These are phyloP conservation scores for Ophiosphaerella narmari DNA, from an alignment of 2,329 filamentous ascomycete species.

Conservation along the genomic window DNA sequence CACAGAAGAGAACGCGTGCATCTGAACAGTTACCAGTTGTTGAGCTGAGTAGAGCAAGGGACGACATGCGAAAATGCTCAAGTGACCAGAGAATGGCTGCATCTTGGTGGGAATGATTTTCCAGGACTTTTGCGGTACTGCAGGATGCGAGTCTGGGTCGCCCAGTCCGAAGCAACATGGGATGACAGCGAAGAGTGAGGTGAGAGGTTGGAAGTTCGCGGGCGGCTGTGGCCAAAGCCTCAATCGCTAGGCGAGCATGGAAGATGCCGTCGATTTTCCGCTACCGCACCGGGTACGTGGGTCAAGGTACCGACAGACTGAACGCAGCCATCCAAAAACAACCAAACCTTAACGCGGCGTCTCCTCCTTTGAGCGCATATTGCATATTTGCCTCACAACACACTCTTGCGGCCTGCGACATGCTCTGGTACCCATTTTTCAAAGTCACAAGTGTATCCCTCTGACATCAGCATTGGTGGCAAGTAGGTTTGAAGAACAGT, in stretches of 20 bases:
- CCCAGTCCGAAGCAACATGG: background rate
- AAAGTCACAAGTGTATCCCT: background rate
- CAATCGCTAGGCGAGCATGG: conserved; percentile 6
- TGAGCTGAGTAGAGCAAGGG: too few species aligned
- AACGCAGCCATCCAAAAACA: conserved; percentile 19
- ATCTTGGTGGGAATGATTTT: background rate
- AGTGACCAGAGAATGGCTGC: background rate
- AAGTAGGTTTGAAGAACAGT: conserved; percentile 6
- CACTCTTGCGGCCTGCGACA: conserved; percentile 15
- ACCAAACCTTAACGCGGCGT: conserved; percentile 38
- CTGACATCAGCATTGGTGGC: background rate
- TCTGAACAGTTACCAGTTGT: background rate
- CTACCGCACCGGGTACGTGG: conserved; percentile 10
- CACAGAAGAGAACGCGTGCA: background rate
- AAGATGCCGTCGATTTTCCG: conserved; percentile 8
- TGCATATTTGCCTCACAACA: conserved; percentile 20
- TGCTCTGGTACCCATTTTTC: conserved; percentile 7
- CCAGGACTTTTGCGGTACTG: background rate
- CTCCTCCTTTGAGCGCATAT: conserved; percentile 30
- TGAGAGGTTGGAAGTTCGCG: conserved; percentile 8
- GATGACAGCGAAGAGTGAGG: background rate
- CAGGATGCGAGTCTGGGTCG: background rate
- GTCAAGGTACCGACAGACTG: conserved; percentile 17
- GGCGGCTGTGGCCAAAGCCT: background rate
- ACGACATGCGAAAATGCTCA: too few species aligned